A percentile compares a stretch with the other conserved stretches of the same genome.
Evolutionary conservation across 2,329 filamentous ascomycete genomes (phyloP).

Genomic region (Aspergillus tubingensis): DNA sequence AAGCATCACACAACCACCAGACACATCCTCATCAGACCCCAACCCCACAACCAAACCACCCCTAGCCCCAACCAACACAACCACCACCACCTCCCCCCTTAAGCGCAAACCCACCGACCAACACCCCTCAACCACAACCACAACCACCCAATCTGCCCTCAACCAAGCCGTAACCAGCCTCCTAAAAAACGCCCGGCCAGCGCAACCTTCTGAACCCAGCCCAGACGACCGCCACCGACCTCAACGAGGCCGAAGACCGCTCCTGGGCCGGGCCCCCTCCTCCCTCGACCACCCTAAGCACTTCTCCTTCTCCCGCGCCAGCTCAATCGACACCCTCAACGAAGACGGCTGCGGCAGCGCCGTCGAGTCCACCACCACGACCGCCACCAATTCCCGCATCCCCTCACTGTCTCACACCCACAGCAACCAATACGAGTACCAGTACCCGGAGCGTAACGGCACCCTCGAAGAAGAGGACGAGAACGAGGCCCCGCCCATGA

Average conservation of each 20-base stretch:
- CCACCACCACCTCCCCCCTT: slow-evolving; percentile 5
- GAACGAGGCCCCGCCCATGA: slow-evolving; percentile 44
- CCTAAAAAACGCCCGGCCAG: slow-evolving; percentile 42
- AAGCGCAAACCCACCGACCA: slow-evolving; percentile 23
- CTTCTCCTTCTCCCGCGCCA: slow-evolving; percentile 43
- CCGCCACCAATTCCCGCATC: not conserved
- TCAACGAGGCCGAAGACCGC: slow-evolving; percentile 36
- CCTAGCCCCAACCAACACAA: slow-evolving; percentile 4
- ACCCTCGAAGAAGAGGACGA: slow-evolving; percentile 30
- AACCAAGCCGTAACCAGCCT: slow-evolving; percentile 45
- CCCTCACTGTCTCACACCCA: not conserved
- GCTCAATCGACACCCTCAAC: slow-evolving; percentile 54
- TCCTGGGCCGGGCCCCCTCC: slow-evolving; percentile 47
- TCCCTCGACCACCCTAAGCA: slow-evolving; percentile 24
- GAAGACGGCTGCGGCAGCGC: slow-evolving; percentile 44
- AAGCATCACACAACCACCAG: not conserved
- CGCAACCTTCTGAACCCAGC: slow-evolving; percentile 24
- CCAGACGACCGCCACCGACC: slow-evolving; percentile 20
- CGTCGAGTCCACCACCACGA: slow-evolving; percentile 34
- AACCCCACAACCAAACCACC: not conserved
- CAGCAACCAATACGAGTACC: slow-evolving; percentile 34
- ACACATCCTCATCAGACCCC: not conserved
- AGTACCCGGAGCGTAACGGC: slow-evolving; percentile 20
- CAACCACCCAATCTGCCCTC: slow-evolving; percentile 31
- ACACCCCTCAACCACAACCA: slow-evolving; percentile 1